These are phyloP conservation scores for Tulasnella sp. DNA, from an alignment of 768 basidiomycete species.

Conservation along the genomic window DNA sequence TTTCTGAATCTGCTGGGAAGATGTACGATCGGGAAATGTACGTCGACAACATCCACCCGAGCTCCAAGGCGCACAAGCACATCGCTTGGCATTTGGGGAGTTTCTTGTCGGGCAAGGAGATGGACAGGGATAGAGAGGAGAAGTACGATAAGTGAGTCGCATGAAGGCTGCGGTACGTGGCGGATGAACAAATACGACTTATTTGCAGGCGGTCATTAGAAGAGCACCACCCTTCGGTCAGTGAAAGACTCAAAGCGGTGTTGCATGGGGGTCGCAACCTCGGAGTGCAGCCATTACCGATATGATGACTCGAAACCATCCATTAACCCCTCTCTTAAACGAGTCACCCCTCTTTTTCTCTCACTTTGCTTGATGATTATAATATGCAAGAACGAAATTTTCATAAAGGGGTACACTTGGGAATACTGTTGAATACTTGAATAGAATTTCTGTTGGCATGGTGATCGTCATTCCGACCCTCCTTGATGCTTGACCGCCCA, in stretches of 20 bases:
- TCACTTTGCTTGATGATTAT: background rate
- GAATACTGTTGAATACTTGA: background rate
- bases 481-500: background rate
- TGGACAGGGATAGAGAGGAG: background rate
- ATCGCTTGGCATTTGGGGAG: slow-evolving; percentile 44
- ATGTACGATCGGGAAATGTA: slow-evolving; percentile 38
- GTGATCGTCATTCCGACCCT: background rate
- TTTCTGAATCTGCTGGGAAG: slow-evolving; percentile 35
- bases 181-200: background rate
- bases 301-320: background rate
- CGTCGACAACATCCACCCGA: slow-evolving; percentile 53
- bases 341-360: background rate
- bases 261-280: background rate
- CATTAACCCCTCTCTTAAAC: background rate
- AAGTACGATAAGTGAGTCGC: background rate
- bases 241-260: background rate
- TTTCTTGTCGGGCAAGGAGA: slow-evolving; percentile 36
- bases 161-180: background rate
- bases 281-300: background rate
- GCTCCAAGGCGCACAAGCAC: slow-evolving; percentile 48
- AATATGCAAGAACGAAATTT: background rate
- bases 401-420: background rate
- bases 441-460: background rate
- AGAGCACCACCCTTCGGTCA: background rate
- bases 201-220: background rate